Base-by-base conservation (phyloP, 2,329 filamentous ascomycete genomes). In the Ophiostoma angusticollis region DNA sequence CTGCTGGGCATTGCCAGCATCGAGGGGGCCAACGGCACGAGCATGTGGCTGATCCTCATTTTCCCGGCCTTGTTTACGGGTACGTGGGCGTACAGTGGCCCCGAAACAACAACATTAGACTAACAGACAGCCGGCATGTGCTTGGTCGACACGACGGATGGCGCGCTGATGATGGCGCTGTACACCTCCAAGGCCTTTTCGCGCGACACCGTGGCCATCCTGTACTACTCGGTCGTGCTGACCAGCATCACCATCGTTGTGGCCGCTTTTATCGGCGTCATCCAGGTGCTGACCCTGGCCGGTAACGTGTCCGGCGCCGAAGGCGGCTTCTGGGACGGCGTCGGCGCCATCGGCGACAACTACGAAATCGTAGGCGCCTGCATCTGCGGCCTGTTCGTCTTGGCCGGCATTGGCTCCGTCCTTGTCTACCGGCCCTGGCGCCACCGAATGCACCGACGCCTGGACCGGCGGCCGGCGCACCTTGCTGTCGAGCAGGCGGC, bases 181-280 rank as follows among this genome's bases (percentile, higher is more conserved):
- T 96, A 98, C 59, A 86, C 87, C 0, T 82, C 80, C 28, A 84
- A 74, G 44, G 67, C 80, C 22, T 78, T 93, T 33, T 78, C 84
- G 0, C 68, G 81, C 41, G 87, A 96, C 52, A 72, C 72, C 1
- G 75, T 96, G n/a, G 86, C 87, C 0, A 87, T 95, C 33, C 63
- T 94, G 1, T 96, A 96, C 61, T 96, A 95, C 60, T 93, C 85
- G 11, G 82, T 89, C 48, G 81, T 93, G 0, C 68, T 94, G 21
- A 94, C 85, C 0, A 74, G 72, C 3, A 74, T 94, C 37, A 95
- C 86, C 0, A 81, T 94, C 18, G 61, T 82, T 5, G 85, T 93
- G 0, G 84, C 86, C 1, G 72, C 84, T 3, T 79, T 91, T 21
- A 93, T 96, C 49, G 89, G 89, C 17, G 65, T 81, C 13, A 71